Evolutionary conservation across 73 alveolate species (phyloP), one percentile per base, ranked within the genome.

Genomic region (Paramecium sonneborni): DNA sequence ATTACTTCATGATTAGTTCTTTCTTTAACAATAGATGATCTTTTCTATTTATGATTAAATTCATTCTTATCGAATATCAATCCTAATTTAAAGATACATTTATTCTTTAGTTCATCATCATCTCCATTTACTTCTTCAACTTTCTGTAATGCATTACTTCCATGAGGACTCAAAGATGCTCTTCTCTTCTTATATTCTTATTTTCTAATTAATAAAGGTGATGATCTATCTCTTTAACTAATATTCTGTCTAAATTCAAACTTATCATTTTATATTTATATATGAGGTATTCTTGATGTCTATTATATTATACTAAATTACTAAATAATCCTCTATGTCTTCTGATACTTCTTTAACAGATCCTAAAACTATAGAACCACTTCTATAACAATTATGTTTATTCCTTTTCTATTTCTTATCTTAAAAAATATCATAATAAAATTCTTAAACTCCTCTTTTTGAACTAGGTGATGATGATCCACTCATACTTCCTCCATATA

Each of bases 111-210:
- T 34, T 67, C 85, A 67, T 67, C 85, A 10, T 67, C 85, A 67
- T 67, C 85, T 14, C 85, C 85, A 32, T 34, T 24, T 10, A 67
- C 85, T 67, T 67, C 85, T 46, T 67, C 85, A 67, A 67, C 85
- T 67, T 11, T 67, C 24, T 28, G 10, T 34, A 67, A 67, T 0
- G 30, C 85, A 28, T 34, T 67, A 1, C 28, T 67, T 67, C 85
- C 85, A 67, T 67, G 85, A 67, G 85, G 85, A 67, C 85, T 67
- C 85, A 67, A 67, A 5, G 85, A 67, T 24, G 39, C 52, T 26
- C 85, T 28, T 11, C 85, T 67, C 85, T 5, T 67, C 9, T 6
- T 14, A 11, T 67, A 67, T 67, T 67, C 39, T 11, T 67, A 14
- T 28, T 34, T 24, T 67, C 85, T 67, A 14, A 28, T 67, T 7